Evolutionary conservation across 352 stramenopile species (phyloP).

Genomic region (Globisporangium radiosum): DNA sequence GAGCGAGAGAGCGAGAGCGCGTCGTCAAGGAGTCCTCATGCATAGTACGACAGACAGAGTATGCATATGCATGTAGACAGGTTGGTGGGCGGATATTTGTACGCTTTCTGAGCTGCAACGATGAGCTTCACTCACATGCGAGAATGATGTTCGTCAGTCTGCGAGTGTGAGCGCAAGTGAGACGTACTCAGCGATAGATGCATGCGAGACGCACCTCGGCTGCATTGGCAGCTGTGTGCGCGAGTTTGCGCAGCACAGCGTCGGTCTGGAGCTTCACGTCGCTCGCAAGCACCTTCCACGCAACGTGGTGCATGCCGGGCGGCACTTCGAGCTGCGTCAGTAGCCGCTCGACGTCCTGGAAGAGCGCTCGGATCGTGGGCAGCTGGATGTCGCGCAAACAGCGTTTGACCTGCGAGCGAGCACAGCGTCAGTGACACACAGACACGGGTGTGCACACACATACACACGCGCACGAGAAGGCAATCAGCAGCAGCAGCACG

Average conservation of each 20-base stretch:
- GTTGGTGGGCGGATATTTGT: constrained; percentile 30
- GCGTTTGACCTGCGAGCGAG: constrained; percentile 49
- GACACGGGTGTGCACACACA: neutral
- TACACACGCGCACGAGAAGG: neutral
- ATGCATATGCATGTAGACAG: constrained; percentile 3
- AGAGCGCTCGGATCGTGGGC: constrained; percentile 25
- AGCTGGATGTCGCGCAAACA: constrained; percentile 42
- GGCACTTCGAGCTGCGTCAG: constrained; percentile 40
- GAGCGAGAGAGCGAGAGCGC: neutral
- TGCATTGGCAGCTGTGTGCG: constrained; percentile 18
- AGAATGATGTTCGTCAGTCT: no score
- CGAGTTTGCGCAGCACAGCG: constrained; percentile 36
- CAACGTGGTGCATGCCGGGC: constrained; percentile 56
- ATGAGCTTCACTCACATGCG: constrained; percentile 22
- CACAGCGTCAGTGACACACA: neutral
- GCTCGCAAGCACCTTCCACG: constrained; percentile 60
- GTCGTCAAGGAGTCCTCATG: constrained; percentile 5
- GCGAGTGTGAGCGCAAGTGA: no score
- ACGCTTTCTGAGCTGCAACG: constrained; percentile 61
- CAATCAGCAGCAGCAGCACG: neutral
- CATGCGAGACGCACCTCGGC: constrained; percentile 19
- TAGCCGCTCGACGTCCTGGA: constrained; percentile 31
- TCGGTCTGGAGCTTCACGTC: constrained; percentile 58
- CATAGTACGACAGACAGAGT: neutral
- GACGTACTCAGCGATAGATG: neutral